Base-by-base conservation (phyloP, 1,139 yeast species). In the Candida sp. region DNA sequence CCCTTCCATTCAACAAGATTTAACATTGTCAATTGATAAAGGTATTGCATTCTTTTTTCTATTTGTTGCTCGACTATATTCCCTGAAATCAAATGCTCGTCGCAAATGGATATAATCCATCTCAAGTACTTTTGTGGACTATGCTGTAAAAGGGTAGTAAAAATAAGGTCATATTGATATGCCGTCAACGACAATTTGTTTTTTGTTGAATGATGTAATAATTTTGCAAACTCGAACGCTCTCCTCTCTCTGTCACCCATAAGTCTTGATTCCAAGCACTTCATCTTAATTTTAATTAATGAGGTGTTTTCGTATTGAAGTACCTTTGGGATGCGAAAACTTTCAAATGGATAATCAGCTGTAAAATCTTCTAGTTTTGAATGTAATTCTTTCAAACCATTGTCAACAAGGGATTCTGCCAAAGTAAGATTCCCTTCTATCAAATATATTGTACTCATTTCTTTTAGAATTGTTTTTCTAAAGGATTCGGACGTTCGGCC, bases 391-490 rank as follows among this genome's bases (percentile, higher is more conserved):
- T 46, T 46, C 23, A 68, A 38, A 2, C 70, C 70, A 22, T 49
- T 55, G 8, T 52, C 53, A 7, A 63, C 51, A 38, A 68, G 54
- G 5, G 53, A 52, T 12, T 47, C 45, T 1, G 70, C 64, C 43
- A 58, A 50, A 3, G 48, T 49, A 5, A 51, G 36, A 36, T 64
- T 58, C 11, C 62, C 62, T 29, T 58, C 57, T 3, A 48, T 47
- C 11, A 49, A 48, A 49, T 68, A 69, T 7, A 67, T 49, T 36
- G 50, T 51, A 7, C 64, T 57, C 69, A 69, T 62, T 35, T 64
- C 65, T 27, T 48, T 46, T 43, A 57, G 61, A 29, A 69, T 55
- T 11, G 58, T 49, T 37, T 60, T 51, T 22, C 64, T 57, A 40
- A 66, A 59, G n/a, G 54, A 55, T 33, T 48, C 48, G n/a, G 64